These are phyloP conservation scores for Rhododendron molle DNA, from an alignment of 148 eudicot genomes.

Conservation along the genomic window DNA sequence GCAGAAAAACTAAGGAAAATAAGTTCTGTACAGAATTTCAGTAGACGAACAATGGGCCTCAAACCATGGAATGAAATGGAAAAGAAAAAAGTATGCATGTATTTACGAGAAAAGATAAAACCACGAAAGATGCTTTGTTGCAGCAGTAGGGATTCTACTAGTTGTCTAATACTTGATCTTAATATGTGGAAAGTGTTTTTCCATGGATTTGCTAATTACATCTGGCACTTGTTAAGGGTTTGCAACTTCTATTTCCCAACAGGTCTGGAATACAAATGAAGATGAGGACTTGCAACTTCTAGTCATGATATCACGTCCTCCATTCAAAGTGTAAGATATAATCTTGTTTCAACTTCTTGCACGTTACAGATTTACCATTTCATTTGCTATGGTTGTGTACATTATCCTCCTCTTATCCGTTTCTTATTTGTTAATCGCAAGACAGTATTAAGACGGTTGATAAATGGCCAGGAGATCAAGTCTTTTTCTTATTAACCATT, in stretches of 20 bases:
- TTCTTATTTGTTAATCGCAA: not conserved
- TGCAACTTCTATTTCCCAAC: constrained; percentile 18
- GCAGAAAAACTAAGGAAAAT: not conserved
- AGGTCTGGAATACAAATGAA: constrained; percentile 61
- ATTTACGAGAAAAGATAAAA: not conserved
- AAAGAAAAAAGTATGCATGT: not conserved
- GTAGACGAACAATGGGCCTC: not conserved
- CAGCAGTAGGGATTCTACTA: not conserved
- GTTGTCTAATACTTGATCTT: not conserved
- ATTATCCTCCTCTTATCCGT: not conserved
- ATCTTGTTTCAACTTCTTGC: constrained; percentile 8
- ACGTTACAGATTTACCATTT: not conserved
- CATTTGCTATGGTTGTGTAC: not conserved
- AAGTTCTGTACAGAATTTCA: not conserved
- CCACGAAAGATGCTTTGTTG: not conserved
- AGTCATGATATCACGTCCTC: constrained; percentile 76
- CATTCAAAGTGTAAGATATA: constrained; percentile 65
- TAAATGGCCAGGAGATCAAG: not conserved
- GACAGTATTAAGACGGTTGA: not conserved
- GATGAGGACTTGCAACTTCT: constrained; percentile 69
- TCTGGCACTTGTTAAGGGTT: not conserved
- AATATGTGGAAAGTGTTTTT: not conserved
- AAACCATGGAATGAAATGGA: not conserved
- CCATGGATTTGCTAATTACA: not conserved
- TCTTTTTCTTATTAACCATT: not conserved